These are phyloP conservation scores for Torrubiellomyces zombiae DNA, from an alignment of 2,329 filamentous ascomycete genomes.

Conservation along the genomic window DNA sequence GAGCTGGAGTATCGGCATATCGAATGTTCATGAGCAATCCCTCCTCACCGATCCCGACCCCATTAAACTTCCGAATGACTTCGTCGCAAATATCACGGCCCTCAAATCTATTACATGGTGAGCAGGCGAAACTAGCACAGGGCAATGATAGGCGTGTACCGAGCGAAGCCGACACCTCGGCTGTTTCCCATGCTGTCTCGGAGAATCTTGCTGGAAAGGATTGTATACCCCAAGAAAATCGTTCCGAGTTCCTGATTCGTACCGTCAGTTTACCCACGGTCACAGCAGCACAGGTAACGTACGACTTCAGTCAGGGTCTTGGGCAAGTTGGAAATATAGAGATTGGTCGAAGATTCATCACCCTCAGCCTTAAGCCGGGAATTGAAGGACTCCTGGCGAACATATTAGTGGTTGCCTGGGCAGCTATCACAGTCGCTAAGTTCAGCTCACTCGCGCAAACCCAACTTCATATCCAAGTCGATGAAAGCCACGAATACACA, in stretches of 20 bases:
- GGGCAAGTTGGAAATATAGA: constrained; percentile 95
- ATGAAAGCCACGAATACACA: constrained; percentile 91
- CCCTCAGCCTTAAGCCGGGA: constrained; percentile 92
- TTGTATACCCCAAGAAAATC: constrained; percentile 65
- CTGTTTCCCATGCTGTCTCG: constrained; percentile 84
- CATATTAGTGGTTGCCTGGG: constrained; percentile 10
- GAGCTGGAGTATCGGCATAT: constrained; percentile 89
- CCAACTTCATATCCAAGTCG: constrained; percentile 92
- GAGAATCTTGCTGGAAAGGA: constrained; percentile 88
- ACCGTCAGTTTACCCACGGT: constrained; percentile 4
- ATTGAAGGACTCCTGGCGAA: constrained; percentile 78
- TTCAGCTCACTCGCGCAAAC: constrained; percentile 62
- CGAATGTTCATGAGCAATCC: constrained; percentile 80
- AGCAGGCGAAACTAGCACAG: no score
- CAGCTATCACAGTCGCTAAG: not conserved
- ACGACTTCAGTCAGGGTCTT: constrained; percentile 84
- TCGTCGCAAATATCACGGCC: constrained; percentile 76
- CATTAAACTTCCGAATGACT: constrained; percentile 76
- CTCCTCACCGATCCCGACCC: constrained; percentile 58
- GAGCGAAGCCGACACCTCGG: constrained; percentile 91
- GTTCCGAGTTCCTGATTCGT: constrained; percentile 48
- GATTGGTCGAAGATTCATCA: constrained; percentile 77
- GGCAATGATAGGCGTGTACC: no score
- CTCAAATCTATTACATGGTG: constrained; percentile 54
- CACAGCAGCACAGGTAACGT: constrained; percentile 16